A percentile compares a stretch with the other conserved stretches of the same genome.
Conservation (phyloP, 768 basidiomycete species). For the Lactifluus rugatus region DNA sequence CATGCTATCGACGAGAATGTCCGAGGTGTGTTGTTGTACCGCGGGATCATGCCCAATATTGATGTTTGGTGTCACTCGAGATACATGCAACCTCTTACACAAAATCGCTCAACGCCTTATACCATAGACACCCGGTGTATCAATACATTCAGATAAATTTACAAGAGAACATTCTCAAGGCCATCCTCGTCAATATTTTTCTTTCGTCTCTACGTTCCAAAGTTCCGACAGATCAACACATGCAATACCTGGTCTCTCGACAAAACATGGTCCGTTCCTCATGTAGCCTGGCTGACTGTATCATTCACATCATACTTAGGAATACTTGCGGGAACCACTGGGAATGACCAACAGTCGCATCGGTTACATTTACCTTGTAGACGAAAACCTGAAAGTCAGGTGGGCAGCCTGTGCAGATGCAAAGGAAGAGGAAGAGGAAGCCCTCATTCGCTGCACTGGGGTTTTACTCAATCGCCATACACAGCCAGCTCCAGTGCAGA, state of each 20-base stretch:
- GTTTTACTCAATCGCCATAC: constrained; percentile 56
- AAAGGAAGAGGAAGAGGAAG: constrained; percentile 56
- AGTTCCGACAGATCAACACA: constrained; percentile 53
- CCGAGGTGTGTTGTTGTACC: constrained; percentile 49
- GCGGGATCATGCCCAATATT: background rate
- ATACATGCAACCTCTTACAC: constrained; percentile 71
- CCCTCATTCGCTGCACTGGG: constrained; percentile 57
- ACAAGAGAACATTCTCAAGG: constrained; percentile 90
- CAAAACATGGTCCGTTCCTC: constrained; percentile 60
- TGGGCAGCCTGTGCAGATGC: constrained; percentile 93
- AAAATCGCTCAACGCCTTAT: constrained; percentile 43
- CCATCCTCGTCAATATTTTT: constrained; percentile 80
- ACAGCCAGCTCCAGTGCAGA: constrained; percentile 17
- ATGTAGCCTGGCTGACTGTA: background rate
- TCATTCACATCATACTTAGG: background rate
- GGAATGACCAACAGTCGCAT: constrained; percentile 86
- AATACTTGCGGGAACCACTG: constrained; percentile 70
- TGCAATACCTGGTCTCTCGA: constrained; percentile 68
- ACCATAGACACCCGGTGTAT: constrained; percentile 46
- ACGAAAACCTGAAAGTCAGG: constrained; percentile 72
- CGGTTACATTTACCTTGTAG: constrained; percentile 88
- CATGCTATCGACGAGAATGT: constrained; percentile 79
- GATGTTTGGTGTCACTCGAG: constrained; percentile 30
- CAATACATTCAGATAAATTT: constrained; percentile 82
- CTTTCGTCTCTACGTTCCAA: constrained; percentile 57